Percentiles rank a stretch among this genome's conserved stretches.
Evolutionary conservation across 257 asterid genomes (phyloP).

Genomic region (Catharanthus roseus): DNA sequence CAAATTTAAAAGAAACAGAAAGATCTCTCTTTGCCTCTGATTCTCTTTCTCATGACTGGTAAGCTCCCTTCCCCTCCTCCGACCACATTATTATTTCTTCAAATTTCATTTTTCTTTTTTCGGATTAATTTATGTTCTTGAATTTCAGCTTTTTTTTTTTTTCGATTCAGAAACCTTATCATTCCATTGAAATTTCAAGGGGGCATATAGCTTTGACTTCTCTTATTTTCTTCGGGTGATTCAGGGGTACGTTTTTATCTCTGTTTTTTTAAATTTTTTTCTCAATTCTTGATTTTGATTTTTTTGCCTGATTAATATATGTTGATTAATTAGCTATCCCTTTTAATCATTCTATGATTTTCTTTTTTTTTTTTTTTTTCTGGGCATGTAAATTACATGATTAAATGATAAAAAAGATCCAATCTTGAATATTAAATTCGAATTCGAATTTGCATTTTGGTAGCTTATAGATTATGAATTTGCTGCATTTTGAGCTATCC

Average conservation of each 20-base stretch:
- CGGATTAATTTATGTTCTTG: not conserved
- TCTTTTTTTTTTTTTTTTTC: not conserved
- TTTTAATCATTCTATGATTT: not conserved
- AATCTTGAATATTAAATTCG: not conserved
- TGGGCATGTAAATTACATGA: not conserved
- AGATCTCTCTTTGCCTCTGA: not conserved
- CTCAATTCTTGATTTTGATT: not conserved
- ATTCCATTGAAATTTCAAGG: not conserved
- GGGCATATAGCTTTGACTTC: conserved; percentile 14
- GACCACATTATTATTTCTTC: not conserved
- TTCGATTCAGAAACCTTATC: conserved; percentile 8
- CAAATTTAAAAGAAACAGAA: not conserved
- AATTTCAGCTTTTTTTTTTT: not conserved
- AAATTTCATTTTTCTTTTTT: not conserved
- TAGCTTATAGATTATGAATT: not conserved
- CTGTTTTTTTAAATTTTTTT: not conserved
- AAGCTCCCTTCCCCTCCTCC: too few species aligned
- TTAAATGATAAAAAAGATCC: not conserved
- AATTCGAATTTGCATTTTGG: not conserved
- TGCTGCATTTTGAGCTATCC: not conserved
- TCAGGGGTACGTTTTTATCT: conserved; percentile 4
- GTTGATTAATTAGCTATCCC: not conserved
- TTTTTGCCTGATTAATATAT: not conserved
- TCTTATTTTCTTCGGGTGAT: conserved; percentile 11
- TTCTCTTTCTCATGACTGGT: not conserved